Evolutionary conservation across 2,329 filamentous ascomycete genomes (phyloP).

Genomic region (Colletotrichum zoysiae): DNA sequence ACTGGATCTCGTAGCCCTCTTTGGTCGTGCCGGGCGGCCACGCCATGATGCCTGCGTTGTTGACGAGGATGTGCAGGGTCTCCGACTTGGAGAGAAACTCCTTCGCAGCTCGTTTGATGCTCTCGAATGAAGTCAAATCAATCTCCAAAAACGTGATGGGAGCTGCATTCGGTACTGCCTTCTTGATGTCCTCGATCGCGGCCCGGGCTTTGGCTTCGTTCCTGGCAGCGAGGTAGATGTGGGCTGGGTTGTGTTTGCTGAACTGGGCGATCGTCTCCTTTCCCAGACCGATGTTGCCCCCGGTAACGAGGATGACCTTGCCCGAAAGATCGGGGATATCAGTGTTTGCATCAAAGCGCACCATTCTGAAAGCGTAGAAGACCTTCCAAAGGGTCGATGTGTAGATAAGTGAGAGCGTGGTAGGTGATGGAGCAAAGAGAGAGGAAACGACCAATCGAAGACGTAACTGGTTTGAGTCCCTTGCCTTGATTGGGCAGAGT

Average conservation of each 20-base stretch:
- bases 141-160: constrained; percentile 53
- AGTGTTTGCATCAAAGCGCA: constrained; percentile 27
- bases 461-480: constrained; percentile 12
- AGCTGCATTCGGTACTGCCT: constrained; percentile 40
- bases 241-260: constrained; percentile 38
- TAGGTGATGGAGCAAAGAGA: background rate
- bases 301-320: constrained; percentile 50
- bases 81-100: constrained; percentile 50
- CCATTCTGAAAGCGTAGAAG: constrained; percentile 10
- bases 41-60: constrained; percentile 62
- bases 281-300: constrained; percentile 47
- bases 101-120: constrained; percentile 56
- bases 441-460: background rate
- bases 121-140: constrained; percentile 59
- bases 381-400: background rate
- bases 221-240: constrained; percentile 39
- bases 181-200: constrained; percentile 54
- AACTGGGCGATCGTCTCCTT: constrained; percentile 41
- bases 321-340: constrained; percentile 40
- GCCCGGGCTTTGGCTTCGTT: constrained; percentile 48
- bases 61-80: constrained; percentile 59
- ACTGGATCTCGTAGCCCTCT: constrained; percentile 63
- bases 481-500: background rate
- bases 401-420: background rate
- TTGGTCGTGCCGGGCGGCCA: constrained; percentile 51